A percentile compares a stretch with the other conserved stretches of the same genome.
Conservation (phyloP, 305 asterid genomes). For the Solanum hybrid region DNA sequence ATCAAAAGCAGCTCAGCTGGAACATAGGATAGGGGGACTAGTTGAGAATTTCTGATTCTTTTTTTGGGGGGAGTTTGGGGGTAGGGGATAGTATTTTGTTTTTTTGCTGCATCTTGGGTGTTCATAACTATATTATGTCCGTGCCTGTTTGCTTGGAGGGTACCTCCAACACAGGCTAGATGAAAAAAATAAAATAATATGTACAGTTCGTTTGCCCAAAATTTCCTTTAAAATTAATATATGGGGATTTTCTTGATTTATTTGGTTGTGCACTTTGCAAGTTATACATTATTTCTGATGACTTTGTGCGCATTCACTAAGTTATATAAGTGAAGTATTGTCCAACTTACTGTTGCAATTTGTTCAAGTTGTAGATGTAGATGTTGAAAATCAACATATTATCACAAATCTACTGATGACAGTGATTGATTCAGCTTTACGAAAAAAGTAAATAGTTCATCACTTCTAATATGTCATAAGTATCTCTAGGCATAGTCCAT, state of each 20-base stretch:
- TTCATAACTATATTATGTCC: background rate
- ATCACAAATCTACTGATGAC: background rate
- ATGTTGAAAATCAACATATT: background rate
- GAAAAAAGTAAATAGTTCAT: background rate
- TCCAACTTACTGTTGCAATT: background rate
- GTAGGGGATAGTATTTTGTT: background rate
- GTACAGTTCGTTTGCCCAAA: slow-evolving; percentile 1
- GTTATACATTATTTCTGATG: background rate
- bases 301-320: background rate
- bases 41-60: background rate
- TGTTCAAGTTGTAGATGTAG: background rate
- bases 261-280: background rate
- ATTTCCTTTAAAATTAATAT: background rate
- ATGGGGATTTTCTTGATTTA: background rate
- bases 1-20: background rate
- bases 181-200: background rate
- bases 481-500: background rate
- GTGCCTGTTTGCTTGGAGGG: background rate
- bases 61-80: background rate
- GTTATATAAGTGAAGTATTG: background rate
- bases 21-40: background rate
- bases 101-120: background rate
- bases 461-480: background rate
- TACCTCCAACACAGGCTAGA: background rate
- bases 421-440: background rate